phyloP scores from a whole-genome alignment of 2,329 filamentous ascomycete genomes.

The Fusarium sp. region DNA sequence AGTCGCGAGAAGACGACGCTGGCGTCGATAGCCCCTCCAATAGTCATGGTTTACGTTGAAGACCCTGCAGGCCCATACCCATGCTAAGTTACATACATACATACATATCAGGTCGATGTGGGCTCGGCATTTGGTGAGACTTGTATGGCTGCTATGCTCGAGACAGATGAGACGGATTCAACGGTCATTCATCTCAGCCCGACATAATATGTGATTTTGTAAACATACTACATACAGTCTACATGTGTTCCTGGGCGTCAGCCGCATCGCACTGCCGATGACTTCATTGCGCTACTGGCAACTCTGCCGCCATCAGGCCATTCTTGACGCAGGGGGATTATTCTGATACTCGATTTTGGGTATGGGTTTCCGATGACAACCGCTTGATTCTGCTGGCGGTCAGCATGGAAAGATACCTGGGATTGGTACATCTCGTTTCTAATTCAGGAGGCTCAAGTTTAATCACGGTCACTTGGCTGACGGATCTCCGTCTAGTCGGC shows the following conservation, averaged over 20 bases:
- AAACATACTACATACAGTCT: background rate
- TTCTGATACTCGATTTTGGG: constrained; percentile 19
- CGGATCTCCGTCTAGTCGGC: constrained; percentile 10
- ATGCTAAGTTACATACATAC: background rate
- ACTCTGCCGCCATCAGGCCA: constrained; percentile 36
- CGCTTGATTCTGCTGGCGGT: constrained; percentile 24
- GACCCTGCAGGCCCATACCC: constrained; percentile 19
- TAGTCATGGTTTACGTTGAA: constrained; percentile 15
- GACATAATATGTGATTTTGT: background rate
- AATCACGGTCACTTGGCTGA: constrained; percentile 10
- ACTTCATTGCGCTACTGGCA: constrained; percentile 27
- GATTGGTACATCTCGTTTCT: constrained; percentile 7
- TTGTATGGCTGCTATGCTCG: background rate
- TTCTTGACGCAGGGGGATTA: constrained; percentile 36
- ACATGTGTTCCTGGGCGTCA: constrained; percentile 1
- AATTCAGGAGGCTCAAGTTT: constrained; percentile 19
- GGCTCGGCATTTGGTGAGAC: constrained; percentile 5
- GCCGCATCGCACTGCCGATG: constrained; percentile 28
- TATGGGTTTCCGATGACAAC: constrained; percentile 21
- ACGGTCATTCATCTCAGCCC: background rate
- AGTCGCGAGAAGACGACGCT: constrained; percentile 13
- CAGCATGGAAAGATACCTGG: constrained; percentile 4
- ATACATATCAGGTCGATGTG: constrained; percentile 13
- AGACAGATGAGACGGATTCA: background rate
- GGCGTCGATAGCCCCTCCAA: constrained; percentile 26